Conservation (phyloP, 1,284 basidiomycete species). For the Microbotryum violaceum region DNA sequence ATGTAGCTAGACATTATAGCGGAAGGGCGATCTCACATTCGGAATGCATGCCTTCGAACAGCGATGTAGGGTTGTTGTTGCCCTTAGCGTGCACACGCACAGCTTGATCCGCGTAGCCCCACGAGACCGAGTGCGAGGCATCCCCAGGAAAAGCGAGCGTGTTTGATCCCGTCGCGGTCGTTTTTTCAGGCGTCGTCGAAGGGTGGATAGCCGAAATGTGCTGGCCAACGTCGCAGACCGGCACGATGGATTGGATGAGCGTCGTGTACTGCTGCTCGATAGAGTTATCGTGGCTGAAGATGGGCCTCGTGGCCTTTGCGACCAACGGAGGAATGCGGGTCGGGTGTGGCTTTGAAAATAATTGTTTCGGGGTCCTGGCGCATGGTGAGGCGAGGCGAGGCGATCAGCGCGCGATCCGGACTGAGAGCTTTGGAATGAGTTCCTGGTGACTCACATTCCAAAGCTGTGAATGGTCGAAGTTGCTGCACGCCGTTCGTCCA, state of each 20-base stretch:
- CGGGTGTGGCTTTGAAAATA: constrained; percentile 80
- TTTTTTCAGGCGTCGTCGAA: constrained; percentile 55
- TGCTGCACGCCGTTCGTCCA: constrained; percentile 79
- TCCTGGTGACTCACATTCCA: constrained; percentile 10
- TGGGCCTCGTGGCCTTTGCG: constrained; percentile 14
- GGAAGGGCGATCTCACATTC: neutral
- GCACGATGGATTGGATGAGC: constrained; percentile 24
- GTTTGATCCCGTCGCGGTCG: constrained; percentile 58
- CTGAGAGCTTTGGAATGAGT: constrained; percentile 26
- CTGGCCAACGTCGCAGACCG: constrained; percentile 7
- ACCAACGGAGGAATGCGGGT: constrained; percentile 50
- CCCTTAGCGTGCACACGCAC: constrained; percentile 9
- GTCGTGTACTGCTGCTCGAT: constrained; percentile 11
- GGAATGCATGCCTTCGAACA: constrained; percentile 8
- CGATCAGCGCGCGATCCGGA: constrained; percentile 41
- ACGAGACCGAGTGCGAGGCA: constrained; percentile 55
- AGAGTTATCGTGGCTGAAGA: constrained; percentile 16
- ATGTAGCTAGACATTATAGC: neutral
- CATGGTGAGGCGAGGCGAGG: constrained; percentile 39
- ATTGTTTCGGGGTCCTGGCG: constrained; percentile 79
- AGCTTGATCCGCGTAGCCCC: constrained; percentile 47
- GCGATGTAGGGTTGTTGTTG: neutral
- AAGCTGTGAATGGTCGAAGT: constrained; percentile 95
- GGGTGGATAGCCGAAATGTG: constrained; percentile 33
- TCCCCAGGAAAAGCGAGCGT: constrained; percentile 53